A percentile compares a stretch with the other conserved stretches of the same genome.
Evolutionary conservation across 768 basidiomycete genomes (phyloP).

Genomic region (Tulasnella sp.): DNA sequence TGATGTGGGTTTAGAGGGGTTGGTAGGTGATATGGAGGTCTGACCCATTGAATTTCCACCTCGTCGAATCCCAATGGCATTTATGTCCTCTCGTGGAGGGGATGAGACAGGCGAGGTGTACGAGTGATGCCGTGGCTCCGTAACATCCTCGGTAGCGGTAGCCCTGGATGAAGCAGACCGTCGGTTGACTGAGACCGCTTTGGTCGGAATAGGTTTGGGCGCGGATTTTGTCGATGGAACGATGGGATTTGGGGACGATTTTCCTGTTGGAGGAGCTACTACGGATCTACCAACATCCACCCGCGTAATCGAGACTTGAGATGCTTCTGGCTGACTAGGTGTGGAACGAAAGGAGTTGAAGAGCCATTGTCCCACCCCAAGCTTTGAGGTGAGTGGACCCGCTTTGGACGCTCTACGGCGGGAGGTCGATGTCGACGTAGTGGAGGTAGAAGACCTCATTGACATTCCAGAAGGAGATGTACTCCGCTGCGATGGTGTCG

Average conservation of each 20-base stretch:
- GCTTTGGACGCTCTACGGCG: not conserved
- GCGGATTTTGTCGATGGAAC: slow-evolving; percentile 1
- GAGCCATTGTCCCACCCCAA: slow-evolving; percentile 12
- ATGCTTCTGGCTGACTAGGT: slow-evolving; percentile 13
- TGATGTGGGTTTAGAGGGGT: slow-evolving; percentile 53
- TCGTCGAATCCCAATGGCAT: not conserved
- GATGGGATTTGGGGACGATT: not conserved
- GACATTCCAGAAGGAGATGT: slow-evolving; percentile 58
- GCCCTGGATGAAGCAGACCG: not conserved
- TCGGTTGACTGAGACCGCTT: not conserved
- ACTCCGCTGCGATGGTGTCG: slow-evolving; percentile 23
- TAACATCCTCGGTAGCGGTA: not conserved
- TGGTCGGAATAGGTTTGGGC: not conserved
- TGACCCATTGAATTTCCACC: not conserved
- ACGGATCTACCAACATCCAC: not conserved
- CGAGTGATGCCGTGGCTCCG: not conserved
- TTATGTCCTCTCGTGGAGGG: slow-evolving; percentile 7
- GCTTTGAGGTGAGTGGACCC: not conserved
- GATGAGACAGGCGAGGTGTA: slow-evolving; percentile 5
- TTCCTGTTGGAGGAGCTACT: slow-evolving; percentile 2
- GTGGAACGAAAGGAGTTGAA: slow-evolving; percentile 9
- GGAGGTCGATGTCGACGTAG: slow-evolving; percentile 29
- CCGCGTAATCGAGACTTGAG: slow-evolving; percentile 8
- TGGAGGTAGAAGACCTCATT: slow-evolving; percentile 41
- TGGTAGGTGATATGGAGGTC: slow-evolving; percentile 35